Conservation (phyloP, 345 rosid species). For the Capsella bursapastoris region DNA sequence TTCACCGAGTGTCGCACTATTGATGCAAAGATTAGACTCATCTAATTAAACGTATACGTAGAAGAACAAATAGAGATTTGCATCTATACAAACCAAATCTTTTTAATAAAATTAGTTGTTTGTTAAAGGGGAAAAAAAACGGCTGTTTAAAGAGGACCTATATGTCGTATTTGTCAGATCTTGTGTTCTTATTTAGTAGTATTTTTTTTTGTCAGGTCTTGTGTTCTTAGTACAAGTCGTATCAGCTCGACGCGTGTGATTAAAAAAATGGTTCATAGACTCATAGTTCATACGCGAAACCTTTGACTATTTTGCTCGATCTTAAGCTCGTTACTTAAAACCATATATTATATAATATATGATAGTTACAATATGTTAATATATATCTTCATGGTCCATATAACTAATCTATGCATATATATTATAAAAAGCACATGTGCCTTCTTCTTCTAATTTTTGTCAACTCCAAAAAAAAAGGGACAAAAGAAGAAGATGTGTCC, state of each 20-base stretch:
- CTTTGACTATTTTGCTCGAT: constrained; percentile 30
- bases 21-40: neutral
- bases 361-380: neutral
- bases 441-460: neutral
- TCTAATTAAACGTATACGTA: neutral
- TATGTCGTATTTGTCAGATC: constrained; percentile 19
- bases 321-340: constrained; percentile 7
- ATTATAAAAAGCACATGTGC: constrained; percentile 34
- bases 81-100: neutral
- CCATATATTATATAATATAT: neutral
- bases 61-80: neutral
- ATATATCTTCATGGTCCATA: neutral
- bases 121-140: neutral
- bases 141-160: constrained; percentile 31
- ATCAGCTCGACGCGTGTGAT: constrained; percentile 38
- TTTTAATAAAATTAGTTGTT: neutral
- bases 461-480: constrained; percentile 2
- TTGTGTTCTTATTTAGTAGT: constrained; percentile 26
- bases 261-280: neutral
- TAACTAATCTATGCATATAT: neutral
- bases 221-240: constrained; percentile 39
- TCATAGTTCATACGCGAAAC: constrained; percentile 35
- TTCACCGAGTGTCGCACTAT: neutral
- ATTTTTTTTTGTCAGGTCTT: constrained; percentile 12
- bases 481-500: constrained; percentile 6